Evolutionary conservation across 805 yeast genomes (phyloP).

Genomic region (Cyberlindnera americana): DNA sequence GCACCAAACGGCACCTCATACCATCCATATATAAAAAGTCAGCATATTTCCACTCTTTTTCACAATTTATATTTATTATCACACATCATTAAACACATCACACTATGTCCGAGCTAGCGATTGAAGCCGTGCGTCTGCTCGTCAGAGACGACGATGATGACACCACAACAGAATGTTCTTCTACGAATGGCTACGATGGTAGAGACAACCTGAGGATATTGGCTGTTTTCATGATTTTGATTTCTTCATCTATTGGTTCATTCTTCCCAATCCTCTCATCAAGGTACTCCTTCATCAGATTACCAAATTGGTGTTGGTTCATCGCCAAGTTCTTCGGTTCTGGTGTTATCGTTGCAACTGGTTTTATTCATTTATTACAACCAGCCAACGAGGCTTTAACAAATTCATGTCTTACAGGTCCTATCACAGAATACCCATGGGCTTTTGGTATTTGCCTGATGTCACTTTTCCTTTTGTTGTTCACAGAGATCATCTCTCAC

Average conservation of each 20-base stretch:
- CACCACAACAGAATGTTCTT: no score
- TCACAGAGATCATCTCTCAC: conserved; percentile 46
- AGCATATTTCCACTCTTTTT: no score
- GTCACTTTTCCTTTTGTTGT: conserved; percentile 42
- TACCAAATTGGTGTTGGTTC: conserved; percentile 63
- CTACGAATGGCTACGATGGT: conserved; percentile 44
- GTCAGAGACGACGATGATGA: conserved; percentile 26
- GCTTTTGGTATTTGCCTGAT: conserved; percentile 50
- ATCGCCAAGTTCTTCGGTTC: conserved; percentile 76
- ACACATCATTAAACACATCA: no score
- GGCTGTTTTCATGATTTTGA: conserved; percentile 57
- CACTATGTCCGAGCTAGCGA: conserved; percentile 6
- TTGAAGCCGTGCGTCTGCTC: conserved; percentile 13
- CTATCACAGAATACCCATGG: conserved; percentile 53
- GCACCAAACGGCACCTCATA: no score
- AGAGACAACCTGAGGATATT: conserved; percentile 45
- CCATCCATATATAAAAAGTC: no score
- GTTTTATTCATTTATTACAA: conserved; percentile 68
- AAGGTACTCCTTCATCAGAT: conserved; percentile 49
- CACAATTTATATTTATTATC: no score
- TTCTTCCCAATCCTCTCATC: conserved; percentile 63
- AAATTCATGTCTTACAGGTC: conserved; percentile 59
- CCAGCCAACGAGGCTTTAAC: conserved; percentile 63
- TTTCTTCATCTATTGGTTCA: conserved; percentile 55
- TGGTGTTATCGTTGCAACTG: conserved; percentile 80